phyloP scores from a whole-genome alignment of 1,284 basidiomycete genomes.

The Ceratobasidium sp. region DNA sequence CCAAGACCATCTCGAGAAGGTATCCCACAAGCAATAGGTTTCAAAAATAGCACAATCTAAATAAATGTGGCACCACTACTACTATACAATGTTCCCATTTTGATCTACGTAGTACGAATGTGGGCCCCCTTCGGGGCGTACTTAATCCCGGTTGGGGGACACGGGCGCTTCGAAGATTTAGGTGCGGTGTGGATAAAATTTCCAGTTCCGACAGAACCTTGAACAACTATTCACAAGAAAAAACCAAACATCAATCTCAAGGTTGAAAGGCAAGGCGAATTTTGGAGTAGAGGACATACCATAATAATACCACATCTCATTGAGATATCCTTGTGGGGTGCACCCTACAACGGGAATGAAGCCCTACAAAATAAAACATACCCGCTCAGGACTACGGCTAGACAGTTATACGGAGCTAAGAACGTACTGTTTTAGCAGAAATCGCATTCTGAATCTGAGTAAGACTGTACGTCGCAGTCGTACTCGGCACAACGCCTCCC shows the following conservation, averaged over 20 bases:
- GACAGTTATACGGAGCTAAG: not conserved
- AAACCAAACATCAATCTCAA: not conserved
- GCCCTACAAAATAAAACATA: not conserved
- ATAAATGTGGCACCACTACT: too few species aligned
- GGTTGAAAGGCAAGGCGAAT: not conserved
- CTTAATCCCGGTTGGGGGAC: slow-evolving; percentile 38
- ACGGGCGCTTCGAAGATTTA: slow-evolving; percentile 32
- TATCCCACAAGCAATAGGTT: too few species aligned
- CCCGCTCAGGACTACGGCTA: not conserved
- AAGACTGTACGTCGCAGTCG: slow-evolving; percentile 55
- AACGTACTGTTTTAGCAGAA: slow-evolving; percentile 25
- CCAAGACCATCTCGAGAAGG: too few species aligned
- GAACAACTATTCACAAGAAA: slow-evolving; percentile 19
- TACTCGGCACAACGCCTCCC: slow-evolving; percentile 56
- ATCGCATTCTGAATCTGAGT: slow-evolving; percentile 52
- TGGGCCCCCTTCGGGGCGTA: slow-evolving; percentile 39
- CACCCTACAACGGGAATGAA: slow-evolving; percentile 39
- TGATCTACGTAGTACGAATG: slow-evolving; percentile 8
- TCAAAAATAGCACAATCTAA: too few species aligned
- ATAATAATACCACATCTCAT: slow-evolving; percentile 45
- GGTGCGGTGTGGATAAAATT: slow-evolving; percentile 37
- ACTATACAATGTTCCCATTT: too few species aligned
- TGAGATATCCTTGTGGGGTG: slow-evolving; percentile 28
- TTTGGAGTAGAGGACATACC: slow-evolving; percentile 20
- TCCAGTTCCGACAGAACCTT: slow-evolving; percentile 40